Evolutionary conservation across 2,329 filamentous ascomycete species (phyloP), one percentile per base, ranked within the genome.

Genomic region (Penicillium sp.): DNA sequence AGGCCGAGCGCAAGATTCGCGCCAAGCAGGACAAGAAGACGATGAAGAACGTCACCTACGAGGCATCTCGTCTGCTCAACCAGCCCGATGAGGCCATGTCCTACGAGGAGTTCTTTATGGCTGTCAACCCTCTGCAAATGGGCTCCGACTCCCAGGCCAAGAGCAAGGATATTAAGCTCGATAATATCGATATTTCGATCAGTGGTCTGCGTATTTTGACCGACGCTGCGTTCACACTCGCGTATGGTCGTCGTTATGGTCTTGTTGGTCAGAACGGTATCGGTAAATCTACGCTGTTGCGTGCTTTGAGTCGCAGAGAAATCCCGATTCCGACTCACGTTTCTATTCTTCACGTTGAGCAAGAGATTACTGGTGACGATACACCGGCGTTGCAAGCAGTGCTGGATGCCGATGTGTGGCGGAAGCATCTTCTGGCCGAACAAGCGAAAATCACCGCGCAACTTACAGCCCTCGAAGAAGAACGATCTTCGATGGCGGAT

Each of bases 101-200:
- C 34, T 99, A 99, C 69, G 93, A 99, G 73, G 93, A 99, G 70
- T 97, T 99, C 75, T 99, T 95, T 81, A 97, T 99, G 93, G 87
- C 89, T 46, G 93, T 99, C 77, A 99, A 99, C 72, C 93, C 93
- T 53, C 80, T 99, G 55, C 92, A 97, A 68, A 65, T 97, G 53
- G 92, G 90, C 46, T 75, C 79, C 18, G 83, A 79, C 58, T 71
- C 81, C 49, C 72, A 84, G 52, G 80, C 84, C 28, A 99, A 97
- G 84, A 95, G 91, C 72, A 99, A 99, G 79, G 93, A 99, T 68
- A 91, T 99, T 79, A 99, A 97, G 76, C 78, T 99, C 60, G 93
- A 99, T 72, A 90, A 88, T 62, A 89, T 95, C 66, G 93, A 99
- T 71, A 88, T 99, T 46, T 87, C 89, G 36, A 96, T 99, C 65